Evolutionary conservation across 306 rosid species (phyloP).

Genomic region (Cucurbita ficifolia): DNA sequence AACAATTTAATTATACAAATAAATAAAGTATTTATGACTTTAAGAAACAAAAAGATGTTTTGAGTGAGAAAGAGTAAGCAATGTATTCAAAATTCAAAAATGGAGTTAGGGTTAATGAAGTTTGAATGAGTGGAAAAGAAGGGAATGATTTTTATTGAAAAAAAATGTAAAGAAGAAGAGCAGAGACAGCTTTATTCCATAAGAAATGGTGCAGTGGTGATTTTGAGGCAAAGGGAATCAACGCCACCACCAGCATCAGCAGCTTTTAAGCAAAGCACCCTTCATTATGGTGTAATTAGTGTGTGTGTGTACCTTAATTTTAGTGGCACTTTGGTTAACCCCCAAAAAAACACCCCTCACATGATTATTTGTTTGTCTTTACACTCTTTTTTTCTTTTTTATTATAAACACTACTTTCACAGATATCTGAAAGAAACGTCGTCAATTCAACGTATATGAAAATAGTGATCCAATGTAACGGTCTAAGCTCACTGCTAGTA

Average conservation of each 20-base stretch:
- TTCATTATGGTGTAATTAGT: constrained; percentile 82
- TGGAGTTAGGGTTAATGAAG: background rate
- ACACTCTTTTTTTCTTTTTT: too few relatives aligned
- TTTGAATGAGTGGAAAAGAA: background rate
- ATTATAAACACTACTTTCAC: too few relatives aligned
- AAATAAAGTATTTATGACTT: background rate
- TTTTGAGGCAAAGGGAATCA: constrained; percentile 82
- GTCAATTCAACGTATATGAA: too few relatives aligned
- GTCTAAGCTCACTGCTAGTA: too few relatives aligned
- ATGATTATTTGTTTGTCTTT: background rate
- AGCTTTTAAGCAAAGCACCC: constrained; percentile 27
- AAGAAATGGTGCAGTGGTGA: constrained; percentile 33
- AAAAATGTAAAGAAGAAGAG: constrained; percentile 11
- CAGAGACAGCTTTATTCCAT: constrained; percentile 33
- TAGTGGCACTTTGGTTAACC: constrained; percentile 31
- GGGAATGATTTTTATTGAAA: background rate
- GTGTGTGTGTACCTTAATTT: constrained; percentile 33
- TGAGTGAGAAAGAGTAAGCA: background rate
- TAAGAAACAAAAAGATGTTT: background rate
- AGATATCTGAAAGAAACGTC: too few relatives aligned
- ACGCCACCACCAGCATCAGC: background rate
- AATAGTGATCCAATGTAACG: too few relatives aligned
- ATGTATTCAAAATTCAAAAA: background rate
- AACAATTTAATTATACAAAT: background rate
- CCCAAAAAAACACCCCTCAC: background rate